These are phyloP conservation scores for Emmonsiellopsis sp. DNA, from an alignment of 2,329 filamentous ascomycete genomes.

Conservation along the genomic window DNA sequence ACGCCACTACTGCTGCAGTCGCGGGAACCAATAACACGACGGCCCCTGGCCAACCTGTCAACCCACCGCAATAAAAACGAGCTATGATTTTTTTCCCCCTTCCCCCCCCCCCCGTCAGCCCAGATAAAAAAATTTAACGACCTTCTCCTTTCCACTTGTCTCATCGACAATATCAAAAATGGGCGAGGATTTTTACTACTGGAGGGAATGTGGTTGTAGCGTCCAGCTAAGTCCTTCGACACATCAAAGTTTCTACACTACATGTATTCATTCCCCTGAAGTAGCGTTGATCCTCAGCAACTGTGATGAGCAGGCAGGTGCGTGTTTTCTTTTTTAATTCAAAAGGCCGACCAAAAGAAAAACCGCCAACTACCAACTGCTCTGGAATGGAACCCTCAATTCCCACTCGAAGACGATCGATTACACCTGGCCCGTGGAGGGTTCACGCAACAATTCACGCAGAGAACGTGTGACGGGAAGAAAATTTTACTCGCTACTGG, in stretches of 20 bases:
- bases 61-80: constrained; percentile 20
- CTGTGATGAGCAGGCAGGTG: constrained; percentile 9
- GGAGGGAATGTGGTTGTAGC: constrained; percentile 6
- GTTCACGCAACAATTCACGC: not conserved
- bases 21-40: constrained; percentile 19
- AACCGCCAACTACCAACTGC: not conserved
- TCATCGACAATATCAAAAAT: not conserved
- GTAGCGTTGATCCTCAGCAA: constrained; percentile 13
- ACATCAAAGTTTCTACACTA: constrained; percentile 7
- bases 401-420: not conserved
- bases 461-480: not conserved
- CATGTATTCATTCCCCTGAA: constrained; percentile 3
- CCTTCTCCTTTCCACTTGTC: not conserved
- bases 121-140: not conserved
- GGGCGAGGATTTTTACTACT: not conserved
- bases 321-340: not conserved
- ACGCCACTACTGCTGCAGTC: constrained; percentile 25
- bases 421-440: not conserved
- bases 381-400: not conserved
- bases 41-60: constrained; percentile 25
- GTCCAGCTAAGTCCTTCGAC: constrained; percentile 14
- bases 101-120: not conserved
- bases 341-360: constrained; percentile 1
- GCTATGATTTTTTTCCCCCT: not conserved
- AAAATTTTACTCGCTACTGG: constrained; percentile 12